A percentile compares a stretch with the other conserved stretches of the same genome.
Evolutionary conservation across 495 filamentous ascomycete species (phyloP).

Genomic region (Talaromyces borbonicus): DNA sequence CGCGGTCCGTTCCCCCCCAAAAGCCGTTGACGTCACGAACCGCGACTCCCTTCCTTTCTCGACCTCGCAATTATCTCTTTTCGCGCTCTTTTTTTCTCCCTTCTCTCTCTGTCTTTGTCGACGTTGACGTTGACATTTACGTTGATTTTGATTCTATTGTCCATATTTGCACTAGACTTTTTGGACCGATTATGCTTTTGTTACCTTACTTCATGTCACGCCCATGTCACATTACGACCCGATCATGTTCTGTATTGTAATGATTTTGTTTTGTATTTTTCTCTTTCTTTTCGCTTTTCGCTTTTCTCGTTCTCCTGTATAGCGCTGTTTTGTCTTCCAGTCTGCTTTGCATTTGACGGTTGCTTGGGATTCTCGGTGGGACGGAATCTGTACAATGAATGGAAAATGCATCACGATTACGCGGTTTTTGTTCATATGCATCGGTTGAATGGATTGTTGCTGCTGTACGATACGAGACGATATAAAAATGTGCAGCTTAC

Average conservation of each 20-base stretch:
- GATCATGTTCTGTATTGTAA: background rate
- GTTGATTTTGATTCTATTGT: background rate
- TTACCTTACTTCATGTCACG: background rate
- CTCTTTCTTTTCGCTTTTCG: background rate
- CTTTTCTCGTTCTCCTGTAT: too few relatives aligned
- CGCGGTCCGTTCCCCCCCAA: background rate
- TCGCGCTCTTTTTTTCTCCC: background rate
- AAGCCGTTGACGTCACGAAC: constrained; percentile 8
- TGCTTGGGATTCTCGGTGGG: too few relatives aligned
- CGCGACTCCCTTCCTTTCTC: constrained; percentile 3
- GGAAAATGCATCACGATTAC: too few relatives aligned
- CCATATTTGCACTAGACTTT: background rate
- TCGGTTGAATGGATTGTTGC: too few relatives aligned
- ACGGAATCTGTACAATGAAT: too few relatives aligned
- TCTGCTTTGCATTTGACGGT: too few relatives aligned
- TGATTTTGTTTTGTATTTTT: background rate
- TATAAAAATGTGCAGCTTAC: too few relatives aligned
- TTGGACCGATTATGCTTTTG: background rate
- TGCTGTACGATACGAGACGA: too few relatives aligned
- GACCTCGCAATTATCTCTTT: background rate
- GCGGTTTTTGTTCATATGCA: too few relatives aligned
- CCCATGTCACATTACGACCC: background rate
- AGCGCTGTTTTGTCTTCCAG: too few relatives aligned
- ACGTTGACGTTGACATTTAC: background rate
- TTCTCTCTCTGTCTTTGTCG: background rate